Evolutionary conservation across 2,329 filamentous ascomycete species (phyloP).

Genomic region (Pseudogymnoascus sp.): DNA sequence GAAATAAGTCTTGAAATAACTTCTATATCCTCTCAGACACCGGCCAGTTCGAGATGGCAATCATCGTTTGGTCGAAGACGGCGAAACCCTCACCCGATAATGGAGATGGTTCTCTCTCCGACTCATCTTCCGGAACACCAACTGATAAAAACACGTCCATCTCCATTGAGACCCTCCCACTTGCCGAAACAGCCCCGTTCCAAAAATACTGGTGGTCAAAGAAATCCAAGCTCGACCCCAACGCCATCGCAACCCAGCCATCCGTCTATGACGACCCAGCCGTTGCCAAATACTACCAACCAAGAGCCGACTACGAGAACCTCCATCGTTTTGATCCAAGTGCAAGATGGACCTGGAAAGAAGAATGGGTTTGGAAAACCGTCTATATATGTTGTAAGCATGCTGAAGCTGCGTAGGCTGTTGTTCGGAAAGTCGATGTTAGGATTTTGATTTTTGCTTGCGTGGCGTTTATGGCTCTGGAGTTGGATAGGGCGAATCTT

Average conservation of each 20-base stretch:
- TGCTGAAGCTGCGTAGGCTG: slow-evolving; percentile 6
- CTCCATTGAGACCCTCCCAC: neutral
- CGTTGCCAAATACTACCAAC: slow-evolving; percentile 18
- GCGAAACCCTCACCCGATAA: neutral
- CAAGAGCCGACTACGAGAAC: slow-evolving; percentile 30
- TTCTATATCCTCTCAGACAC: no score
- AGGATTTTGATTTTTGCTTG: slow-evolving; percentile 31
- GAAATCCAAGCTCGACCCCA: slow-evolving; percentile 13
- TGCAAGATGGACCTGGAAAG: slow-evolving; percentile 32
- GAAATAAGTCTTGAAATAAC: neutral
- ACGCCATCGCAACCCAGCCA: slow-evolving; percentile 21
- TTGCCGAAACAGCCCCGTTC: slow-evolving; percentile 10
- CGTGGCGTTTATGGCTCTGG: slow-evolving; percentile 53
- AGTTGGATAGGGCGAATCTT: slow-evolving; percentile 54
- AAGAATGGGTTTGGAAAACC: slow-evolving; percentile 21
- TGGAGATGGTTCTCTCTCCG: neutral
- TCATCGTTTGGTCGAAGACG: neutral
- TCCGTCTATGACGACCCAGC: slow-evolving; percentile 23
- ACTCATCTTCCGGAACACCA: neutral
- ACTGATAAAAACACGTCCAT: neutral
- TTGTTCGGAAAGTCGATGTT: slow-evolving; percentile 25
- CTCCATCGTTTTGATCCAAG: slow-evolving; percentile 32
- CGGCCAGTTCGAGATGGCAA: neutral
- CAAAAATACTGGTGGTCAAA: slow-evolving; percentile 22
- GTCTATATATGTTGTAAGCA: neutral